Conservation (phyloP, 2,329 filamentous ascomycete species). For the Cladophialophora exuberans region DNA sequence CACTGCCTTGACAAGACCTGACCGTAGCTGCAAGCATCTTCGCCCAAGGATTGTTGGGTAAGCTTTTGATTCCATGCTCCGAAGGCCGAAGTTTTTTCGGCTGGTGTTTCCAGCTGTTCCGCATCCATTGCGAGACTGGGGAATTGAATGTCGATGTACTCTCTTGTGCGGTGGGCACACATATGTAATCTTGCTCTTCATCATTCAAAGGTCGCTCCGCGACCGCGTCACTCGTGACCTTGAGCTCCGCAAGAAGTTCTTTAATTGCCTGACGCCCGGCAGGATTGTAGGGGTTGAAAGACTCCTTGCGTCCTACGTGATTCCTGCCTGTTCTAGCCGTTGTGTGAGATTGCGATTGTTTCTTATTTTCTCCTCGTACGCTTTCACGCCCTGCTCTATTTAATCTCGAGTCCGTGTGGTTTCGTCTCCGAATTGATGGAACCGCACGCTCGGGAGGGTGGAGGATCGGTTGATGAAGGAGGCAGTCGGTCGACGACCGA, state of each 20-base stretch:
- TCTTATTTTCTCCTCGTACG: background rate
- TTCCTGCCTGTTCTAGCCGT: background rate
- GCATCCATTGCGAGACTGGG: slow-evolving; percentile 19
- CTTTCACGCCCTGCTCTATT: background rate
- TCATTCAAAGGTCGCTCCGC: too few species aligned
- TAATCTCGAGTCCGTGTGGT: background rate
- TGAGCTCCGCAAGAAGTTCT: background rate
- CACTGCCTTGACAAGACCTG: slow-evolving; percentile 24
- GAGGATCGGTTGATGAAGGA: background rate
- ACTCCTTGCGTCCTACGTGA: background rate
- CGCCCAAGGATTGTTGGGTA: slow-evolving; percentile 31
- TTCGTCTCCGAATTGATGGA: background rate
- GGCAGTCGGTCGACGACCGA: background rate
- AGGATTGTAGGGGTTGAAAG: slow-evolving; percentile 21
- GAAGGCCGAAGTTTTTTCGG: slow-evolving; percentile 19
- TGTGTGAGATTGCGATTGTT: background rate
- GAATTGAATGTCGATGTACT: slow-evolving; percentile 12
- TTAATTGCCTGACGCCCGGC: background rate
- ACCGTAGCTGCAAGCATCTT: slow-evolving; percentile 29
- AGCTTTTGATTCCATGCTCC: slow-evolving; percentile 16
- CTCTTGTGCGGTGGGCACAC: background rate
- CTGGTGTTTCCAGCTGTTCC: slow-evolving; percentile 3
- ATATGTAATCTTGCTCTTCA: too few species aligned
- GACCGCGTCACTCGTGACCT: background rate
- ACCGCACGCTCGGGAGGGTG: background rate